Evolutionary conservation across 176 grass and related monocot species (phyloP).

Genomic region (Phragmites australis): DNA sequence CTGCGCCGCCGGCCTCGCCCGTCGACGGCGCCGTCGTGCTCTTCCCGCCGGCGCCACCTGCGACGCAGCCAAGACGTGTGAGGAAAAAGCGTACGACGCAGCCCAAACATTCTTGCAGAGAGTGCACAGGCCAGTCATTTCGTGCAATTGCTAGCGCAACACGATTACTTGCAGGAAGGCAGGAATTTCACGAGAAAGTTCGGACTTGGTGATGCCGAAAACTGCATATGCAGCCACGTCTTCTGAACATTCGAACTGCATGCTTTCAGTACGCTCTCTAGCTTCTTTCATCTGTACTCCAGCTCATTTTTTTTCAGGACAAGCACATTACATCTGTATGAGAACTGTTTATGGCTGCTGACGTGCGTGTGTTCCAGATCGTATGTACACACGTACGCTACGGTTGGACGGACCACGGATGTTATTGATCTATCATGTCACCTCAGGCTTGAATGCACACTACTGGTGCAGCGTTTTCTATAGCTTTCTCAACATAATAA

Average conservation of each 20-base stretch:
- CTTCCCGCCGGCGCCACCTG: conserved; percentile 38
- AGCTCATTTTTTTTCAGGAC: no score
- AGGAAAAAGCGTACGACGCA: neutral
- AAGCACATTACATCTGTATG: neutral
- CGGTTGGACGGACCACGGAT: conserved; percentile 1
- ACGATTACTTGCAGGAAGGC: no score
- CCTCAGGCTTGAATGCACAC: neutral
- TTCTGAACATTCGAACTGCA: neutral
- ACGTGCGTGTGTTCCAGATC: neutral
- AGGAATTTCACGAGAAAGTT: no score
- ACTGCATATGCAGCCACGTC: neutral
- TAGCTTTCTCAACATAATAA: conserved; percentile 32
- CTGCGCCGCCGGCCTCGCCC: neutral
- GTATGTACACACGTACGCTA: neutral
- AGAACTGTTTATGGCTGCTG: neutral
- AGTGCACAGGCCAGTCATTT: neutral
- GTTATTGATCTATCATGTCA: no score
- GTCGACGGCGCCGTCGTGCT: conserved; percentile 25
- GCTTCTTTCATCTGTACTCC: neutral
- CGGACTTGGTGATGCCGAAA: no score
- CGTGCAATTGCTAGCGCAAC: no score
- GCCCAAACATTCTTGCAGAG: neutral
- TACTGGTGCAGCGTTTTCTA: neutral
- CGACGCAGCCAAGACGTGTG: neutral
- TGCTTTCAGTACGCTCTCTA: neutral